Evolutionary conservation across 2,329 filamentous ascomycete species (phyloP), one percentile per base, ranked within the genome.

Genomic region (Fusarium sp.): DNA sequence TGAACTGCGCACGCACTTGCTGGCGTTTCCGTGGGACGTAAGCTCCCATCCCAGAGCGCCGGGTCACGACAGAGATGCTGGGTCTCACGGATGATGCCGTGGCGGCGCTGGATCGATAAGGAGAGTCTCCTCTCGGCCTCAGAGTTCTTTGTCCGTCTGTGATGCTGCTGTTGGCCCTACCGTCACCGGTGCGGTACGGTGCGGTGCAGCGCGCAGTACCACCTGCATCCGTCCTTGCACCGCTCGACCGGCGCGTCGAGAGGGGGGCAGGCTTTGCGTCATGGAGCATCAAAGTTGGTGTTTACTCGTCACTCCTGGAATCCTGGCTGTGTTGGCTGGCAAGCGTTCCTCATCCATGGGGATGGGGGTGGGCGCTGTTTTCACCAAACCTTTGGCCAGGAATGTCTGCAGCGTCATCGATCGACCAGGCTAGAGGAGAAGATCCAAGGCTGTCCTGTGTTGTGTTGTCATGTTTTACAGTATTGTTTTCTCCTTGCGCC

Each of bases 31-130:
- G 36, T 61, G 33, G 58, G 63, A 33, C 40, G 25, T 20, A 52
- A 35, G 47, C 29, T 27, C 25, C 22, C 27, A 50, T n/a, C 33
- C 45, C 47, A 40, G 29, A 36, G 33, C 61, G 27, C 13, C 25
- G 45, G 47, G 31, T 20, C 40, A 61, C n/a, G 33, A 33, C 63
- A 66, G 42, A 27, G n/a, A 27, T 56, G 35, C 57, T 27, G 25
- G 67, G 66, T 69, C 71, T 59, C 65, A 50, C 62, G 58, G 50
- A 70, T 78, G 74, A 77, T 78, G 76, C 57, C 63, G 73, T 78
- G 70, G 76, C 74, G 74, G 70, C 65, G 66, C 59, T 58, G 40
- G 50, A 52, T 61, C 58, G 36, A 45, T 64, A 47, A 61, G 33
- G 52, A 35, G 45, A 63, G 20, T 38, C 29, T 61, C 31, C 50